Base-by-base conservation (phyloP, 2,329 filamentous ascomycete genomes). In the Fusarium pininemorale region DNA sequence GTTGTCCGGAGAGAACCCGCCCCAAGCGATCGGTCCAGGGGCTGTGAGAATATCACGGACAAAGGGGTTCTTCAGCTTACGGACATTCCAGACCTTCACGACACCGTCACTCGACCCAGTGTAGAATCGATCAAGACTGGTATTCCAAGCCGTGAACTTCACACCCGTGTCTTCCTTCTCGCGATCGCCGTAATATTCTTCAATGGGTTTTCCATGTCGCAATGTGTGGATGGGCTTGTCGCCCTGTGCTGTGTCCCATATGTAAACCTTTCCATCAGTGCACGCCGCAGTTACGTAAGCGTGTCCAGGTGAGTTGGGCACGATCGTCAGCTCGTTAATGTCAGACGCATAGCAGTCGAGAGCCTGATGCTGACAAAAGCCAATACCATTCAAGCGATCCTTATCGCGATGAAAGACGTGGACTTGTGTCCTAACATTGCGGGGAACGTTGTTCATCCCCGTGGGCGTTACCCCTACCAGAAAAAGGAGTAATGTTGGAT, bases 101-200 rank as follows among this genome's bases (percentile, higher is more conserved):
- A 88, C 83, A 4, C 90, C 90, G 69, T 92, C 90, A 3, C 90
- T 91, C 0, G 88, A 89, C 2, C 90, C 90, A 0, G 90, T 91
- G 72, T 92, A 92, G 48, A 92, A 85, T 1, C 90, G 85, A 62
- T 90, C 88, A 1, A 83, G 79, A 0, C 86, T 87, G 22, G 83
- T 85, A 2, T 89, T 90, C 90, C 90, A 92, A 8, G 89, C 86
- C 0, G 87, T 87, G 72, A 92, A 91, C 76, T 91, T 91, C 47
- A 91, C 88, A 5, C 90, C 90, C 0, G 88, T 87, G 66, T 92
- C 90, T 57, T 89, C 88, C 14, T 83, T 81, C 65, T 90, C 88
- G 18, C 87, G 80, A 42, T 89, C 84, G 3, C 83, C 83, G 8
- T 81, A 69, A 39, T 84, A 81, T 37, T 83, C 81, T 18, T 85